Conservation (phyloP, 169 alveolate species). For the Cyclospora cayetanensis region DNA sequence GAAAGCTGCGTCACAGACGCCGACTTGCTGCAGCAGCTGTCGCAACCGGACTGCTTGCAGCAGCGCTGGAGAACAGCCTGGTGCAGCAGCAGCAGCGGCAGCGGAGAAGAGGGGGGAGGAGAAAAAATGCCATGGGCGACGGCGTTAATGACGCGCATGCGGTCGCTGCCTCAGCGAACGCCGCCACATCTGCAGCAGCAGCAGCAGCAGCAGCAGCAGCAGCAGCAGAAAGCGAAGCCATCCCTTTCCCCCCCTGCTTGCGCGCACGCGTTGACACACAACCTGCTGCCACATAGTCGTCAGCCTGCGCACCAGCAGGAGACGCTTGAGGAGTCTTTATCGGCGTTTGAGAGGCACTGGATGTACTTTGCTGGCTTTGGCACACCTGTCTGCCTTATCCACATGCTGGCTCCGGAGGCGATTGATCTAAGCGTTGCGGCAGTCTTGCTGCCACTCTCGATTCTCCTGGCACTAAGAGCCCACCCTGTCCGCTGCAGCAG, state of each 20-base stretch:
- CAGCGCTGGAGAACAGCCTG: too few relatives aligned
- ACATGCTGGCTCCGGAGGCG: neutral
- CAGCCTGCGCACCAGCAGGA: neutral
- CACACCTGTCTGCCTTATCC: neutral
- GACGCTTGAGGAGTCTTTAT: neutral
- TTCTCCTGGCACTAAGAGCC: too few relatives aligned
- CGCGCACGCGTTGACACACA: too few relatives aligned
- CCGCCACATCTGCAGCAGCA: neutral
- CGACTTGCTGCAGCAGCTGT: neutral
- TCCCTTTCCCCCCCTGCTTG: neutral
- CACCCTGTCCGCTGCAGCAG: neutral
- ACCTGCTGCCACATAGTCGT: neutral
- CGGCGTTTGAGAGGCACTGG: neutral
- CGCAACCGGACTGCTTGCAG: neutral
- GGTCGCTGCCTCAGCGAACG: neutral
- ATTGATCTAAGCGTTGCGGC: neutral
- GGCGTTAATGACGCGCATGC: neutral
- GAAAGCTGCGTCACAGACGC: neutral
- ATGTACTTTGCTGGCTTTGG: neutral
- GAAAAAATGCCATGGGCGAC: neutral
- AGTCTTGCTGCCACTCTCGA: neutral
- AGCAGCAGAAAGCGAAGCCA: neutral
- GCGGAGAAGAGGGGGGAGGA: neutral
- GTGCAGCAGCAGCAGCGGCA: too few relatives aligned
- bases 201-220: neutral